phyloP scores from a whole-genome alignment of 2,329 filamentous ascomycete species.

The Fusarium beomiforme region DNA sequence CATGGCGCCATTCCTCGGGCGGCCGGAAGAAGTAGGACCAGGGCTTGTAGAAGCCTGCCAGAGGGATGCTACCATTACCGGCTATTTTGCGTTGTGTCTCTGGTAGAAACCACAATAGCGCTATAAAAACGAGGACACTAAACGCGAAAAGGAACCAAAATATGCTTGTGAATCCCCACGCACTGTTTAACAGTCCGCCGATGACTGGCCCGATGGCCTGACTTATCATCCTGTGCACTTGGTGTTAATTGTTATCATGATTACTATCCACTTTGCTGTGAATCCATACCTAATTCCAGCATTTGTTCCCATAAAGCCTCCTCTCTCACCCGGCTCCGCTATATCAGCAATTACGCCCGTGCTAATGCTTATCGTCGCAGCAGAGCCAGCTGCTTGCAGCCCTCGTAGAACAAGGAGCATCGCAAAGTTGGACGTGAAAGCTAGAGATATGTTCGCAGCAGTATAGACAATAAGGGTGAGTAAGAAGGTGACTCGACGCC shows the following conservation, averaged over 20 bases:
- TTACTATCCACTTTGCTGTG: no score
- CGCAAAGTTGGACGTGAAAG: background rate
- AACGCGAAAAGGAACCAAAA: conserved; percentile 44
- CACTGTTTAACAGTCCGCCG: conserved; percentile 43
- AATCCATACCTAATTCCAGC: background rate
- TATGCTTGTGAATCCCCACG: conserved; percentile 46
- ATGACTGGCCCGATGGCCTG: conserved; percentile 48
- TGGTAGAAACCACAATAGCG: background rate
- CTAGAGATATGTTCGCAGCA: background rate
- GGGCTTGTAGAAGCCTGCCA: background rate
- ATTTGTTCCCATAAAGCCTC: conserved; percentile 37
- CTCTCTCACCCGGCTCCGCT: conserved; percentile 29
- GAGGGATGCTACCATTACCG: background rate
- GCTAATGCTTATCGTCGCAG: conserved; percentile 39
- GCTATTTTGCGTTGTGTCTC: background rate
- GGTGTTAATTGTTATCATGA: no score
- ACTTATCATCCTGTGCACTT: conserved; percentile 27
- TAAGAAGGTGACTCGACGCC: background rate
- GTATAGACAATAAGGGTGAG: background rate
- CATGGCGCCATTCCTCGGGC: background rate
- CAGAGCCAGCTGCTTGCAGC: conserved; percentile 35
- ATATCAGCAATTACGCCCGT: conserved; percentile 38
- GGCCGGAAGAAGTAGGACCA: background rate
- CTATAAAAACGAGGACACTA: conserved; percentile 29
- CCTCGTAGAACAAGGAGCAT: conserved; percentile 13